Base-by-base conservation (phyloP, 2,329 filamentous ascomycete genomes). In the Cephalotrichum gorgonifer region DNA sequence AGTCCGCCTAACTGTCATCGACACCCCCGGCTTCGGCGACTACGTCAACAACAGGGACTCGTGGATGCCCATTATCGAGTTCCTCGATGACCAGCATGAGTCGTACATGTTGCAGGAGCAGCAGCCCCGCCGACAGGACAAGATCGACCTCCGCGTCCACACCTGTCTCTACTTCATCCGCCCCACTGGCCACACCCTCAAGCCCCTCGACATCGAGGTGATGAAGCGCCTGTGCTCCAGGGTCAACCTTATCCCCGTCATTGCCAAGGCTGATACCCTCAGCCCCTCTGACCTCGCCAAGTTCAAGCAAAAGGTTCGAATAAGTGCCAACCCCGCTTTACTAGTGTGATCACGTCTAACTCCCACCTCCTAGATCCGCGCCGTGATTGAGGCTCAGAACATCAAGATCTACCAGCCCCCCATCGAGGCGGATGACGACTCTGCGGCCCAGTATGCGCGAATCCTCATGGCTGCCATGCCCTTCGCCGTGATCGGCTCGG, bases 71-170 rank as follows among this genome's bases (percentile, higher is more conserved):
- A 97, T 98, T 66, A 97, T 98, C 71, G 93, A 98, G 73, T 98
- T 98, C 77, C 79, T 98, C 62, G 93, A 98, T 72, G 93, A 98
- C 74, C 93, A 98, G 79, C 94, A 98, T 70, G 93, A 98, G 78
- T 98, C 93, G 33, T 98, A 98, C 74, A 98, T 98, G 93, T 80
- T 98, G 66, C 93, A 98, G 78, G 93, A 98, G 81, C 93, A 98
- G 73, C 93, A 98, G 74, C 93, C 94, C 60, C 88, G 88, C 71
- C 89, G 93, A 64, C 84, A 86, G 63, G 93, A 98, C 78, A 98
- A 97, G 81, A 98, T 98, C 62, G 93, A 98, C 67, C 86, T 98
- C 62, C 90, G 93, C 74, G 94, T 98, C 58, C 93, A 98, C 69
- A 86, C 91, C 57, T 98, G 93, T 72, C 72, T 98, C 66, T 98